Evolutionary conservation across 495 filamentous ascomycete species (phyloP).

Genomic region (Geopyxis carbonaria): DNA sequence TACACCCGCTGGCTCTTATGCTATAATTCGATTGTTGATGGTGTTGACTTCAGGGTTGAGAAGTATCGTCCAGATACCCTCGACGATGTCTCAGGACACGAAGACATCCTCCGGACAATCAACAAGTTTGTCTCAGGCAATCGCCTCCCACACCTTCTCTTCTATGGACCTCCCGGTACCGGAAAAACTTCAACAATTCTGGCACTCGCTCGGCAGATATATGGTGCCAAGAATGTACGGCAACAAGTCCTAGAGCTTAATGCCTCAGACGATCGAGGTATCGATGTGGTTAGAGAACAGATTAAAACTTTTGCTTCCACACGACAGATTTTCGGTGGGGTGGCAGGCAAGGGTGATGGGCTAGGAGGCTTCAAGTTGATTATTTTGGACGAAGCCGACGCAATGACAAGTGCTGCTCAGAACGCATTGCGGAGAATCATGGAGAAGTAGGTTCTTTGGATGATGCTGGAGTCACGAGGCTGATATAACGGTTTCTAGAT

Average conservation of each 20-base stretch:
- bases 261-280: slow-evolving; percentile 90
- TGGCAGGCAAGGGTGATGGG: slow-evolving; percentile 30
- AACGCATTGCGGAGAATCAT: slow-evolving; percentile 96
- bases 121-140: slow-evolving; percentile 69
- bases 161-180: slow-evolving; percentile 93
- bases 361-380: slow-evolving; percentile 83
- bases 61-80: slow-evolving; percentile 86
- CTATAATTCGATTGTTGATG: too few relatives aligned
- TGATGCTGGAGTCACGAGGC: neutral
- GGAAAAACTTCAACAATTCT: slow-evolving; percentile 99
- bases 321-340: slow-evolving; percentile 38
- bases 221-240: slow-evolving; percentile 77
- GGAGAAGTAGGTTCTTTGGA: slow-evolving; percentile 49
- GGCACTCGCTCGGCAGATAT: slow-evolving; percentile 75
- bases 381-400: slow-evolving; percentile 93
- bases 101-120: slow-evolving; percentile 92
- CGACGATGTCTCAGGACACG: slow-evolving; percentile 88
- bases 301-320: slow-evolving; percentile 95
- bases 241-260: slow-evolving; percentile 98
- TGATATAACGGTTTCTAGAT: slow-evolving; percentile 26
- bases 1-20: slow-evolving; percentile 14
- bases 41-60: slow-evolving; percentile 78
- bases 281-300: slow-evolving; percentile 95
- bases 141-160: slow-evolving; percentile 85
- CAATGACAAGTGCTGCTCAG: slow-evolving; percentile 91